A percentile compares a stretch with the other conserved stretches of the same genome.
Evolutionary conservation across 176 grass and related monocot species (phyloP).

Genomic region (Oryza officinalis): DNA sequence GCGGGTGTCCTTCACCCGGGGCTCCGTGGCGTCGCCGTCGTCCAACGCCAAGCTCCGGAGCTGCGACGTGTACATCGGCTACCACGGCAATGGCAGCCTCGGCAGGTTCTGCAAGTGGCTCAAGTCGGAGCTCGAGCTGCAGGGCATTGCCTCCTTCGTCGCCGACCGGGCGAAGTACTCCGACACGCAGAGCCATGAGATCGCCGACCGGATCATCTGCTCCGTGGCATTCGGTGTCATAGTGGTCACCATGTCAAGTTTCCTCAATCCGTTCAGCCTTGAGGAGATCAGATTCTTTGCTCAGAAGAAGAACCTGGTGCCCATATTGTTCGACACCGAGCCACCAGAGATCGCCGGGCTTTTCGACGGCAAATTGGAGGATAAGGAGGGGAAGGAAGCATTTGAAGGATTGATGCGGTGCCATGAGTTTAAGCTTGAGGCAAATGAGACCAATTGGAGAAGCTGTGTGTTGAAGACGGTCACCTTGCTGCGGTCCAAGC

Average conservation of each 20-base stretch:
- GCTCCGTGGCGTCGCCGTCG: conserved; percentile 67
- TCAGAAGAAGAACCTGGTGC: conserved; percentile 97
- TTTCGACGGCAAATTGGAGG: conserved; percentile 75
- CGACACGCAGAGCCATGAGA: conserved; percentile 84
- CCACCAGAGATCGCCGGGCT: conserved; percentile 62
- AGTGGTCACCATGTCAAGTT: conserved; percentile 78
- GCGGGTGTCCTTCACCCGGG: conserved; percentile 77
- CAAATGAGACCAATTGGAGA: conserved; percentile 86
- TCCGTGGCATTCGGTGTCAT: conserved; percentile 76
- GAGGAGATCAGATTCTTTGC: conserved; percentile 96
- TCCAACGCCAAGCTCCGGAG: conserved; percentile 91
- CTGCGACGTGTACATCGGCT: conserved; percentile 94
- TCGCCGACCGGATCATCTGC: conserved; percentile 91
- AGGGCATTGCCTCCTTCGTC: conserved; percentile 93
- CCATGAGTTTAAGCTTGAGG: conserved; percentile 85
- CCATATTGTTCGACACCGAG: conserved; percentile 77
- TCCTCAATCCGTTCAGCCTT: conserved; percentile 81
- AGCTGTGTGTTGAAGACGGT: conserved; percentile 71
- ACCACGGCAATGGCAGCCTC: conserved; percentile 81
- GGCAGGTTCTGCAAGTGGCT: conserved; percentile 94
- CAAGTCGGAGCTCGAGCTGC: conserved; percentile 90
- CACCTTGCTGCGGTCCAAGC: conserved; percentile 61
- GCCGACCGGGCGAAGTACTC: conserved; percentile 89
- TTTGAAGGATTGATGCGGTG: conserved; percentile 84
- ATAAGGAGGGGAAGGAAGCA: conserved; percentile 88